Evolutionary conservation across 345 rosid species (phyloP), one percentile per base, ranked within the genome.

Genomic region (Rhodamnia rubescens): DNA sequence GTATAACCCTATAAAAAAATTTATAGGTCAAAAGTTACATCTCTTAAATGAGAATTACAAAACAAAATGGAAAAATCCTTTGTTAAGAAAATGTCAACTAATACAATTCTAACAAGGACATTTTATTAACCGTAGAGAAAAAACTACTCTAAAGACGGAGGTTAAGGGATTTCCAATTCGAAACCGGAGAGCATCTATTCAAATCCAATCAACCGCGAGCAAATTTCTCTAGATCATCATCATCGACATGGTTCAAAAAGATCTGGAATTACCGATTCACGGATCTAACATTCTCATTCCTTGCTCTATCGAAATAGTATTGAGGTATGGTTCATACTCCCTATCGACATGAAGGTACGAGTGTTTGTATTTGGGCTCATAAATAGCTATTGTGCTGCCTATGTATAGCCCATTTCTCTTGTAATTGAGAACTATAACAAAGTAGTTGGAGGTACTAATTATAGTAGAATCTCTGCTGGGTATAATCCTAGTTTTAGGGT

Each of bases 251-350:
- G 13, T 42, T 24, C 6, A 32, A 69, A 69, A 36, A 18, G 7
- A 7, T 69, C 7, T 18, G 3, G 11, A 32, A 8, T 36, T 36
- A 36, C 0, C 1, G 0, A 32, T 69, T 69, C 13, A 36, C 8
- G 16, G 1, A 32, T 18, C 1, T 32, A 10, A 53, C 21, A 6
- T 53, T 53, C 9, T 54, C 56, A 54, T 69, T 69, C 24, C 6
- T 1, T 5, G 0, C 0, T 32, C 1, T 36, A 9, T 69, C 1
- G 13, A 18, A 32, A 69, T 20, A 36, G 26, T 50, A 11, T 2
- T 11, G 14, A 42, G 4, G 52, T 50, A 1, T 50, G 52, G 52
- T 50, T 11, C 13, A 50, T 2, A 50, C 13, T 50, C 14, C 52
- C 13, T 2, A 11, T 50, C 10, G 4, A 50, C 1, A 50, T 4